Evolutionary conservation across 768 basidiomycete species (phyloP).

Genomic region (Crucibulum laeve): DNA sequence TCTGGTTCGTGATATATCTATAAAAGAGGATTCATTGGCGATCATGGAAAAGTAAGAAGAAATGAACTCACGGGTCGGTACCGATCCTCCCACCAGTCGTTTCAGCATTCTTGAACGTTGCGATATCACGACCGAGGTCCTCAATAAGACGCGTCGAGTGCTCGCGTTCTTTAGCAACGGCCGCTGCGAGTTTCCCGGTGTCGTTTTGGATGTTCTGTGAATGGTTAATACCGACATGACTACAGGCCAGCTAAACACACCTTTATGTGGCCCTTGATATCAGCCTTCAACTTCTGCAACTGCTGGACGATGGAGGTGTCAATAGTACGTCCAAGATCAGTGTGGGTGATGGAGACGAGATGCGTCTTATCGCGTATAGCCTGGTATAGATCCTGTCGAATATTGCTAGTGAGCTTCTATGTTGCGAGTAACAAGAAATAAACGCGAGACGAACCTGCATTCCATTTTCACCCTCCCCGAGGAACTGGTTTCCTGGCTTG

Average conservation of each 20-base stretch:
- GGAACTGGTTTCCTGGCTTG: neutral
- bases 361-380: neutral
- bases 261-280: slow-evolving; percentile 1
- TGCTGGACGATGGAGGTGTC: neutral
- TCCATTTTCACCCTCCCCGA: neutral
- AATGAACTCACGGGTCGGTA: slow-evolving; percentile 70
- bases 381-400: neutral
- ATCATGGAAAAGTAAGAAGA: neutral
- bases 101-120: slow-evolving; percentile 93
- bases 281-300: neutral
- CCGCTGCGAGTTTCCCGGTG: slow-evolving; percentile 86
- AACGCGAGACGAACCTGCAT: neutral
- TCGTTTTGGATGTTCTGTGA: slow-evolving; percentile 90
- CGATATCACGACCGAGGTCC: slow-evolving; percentile 82
- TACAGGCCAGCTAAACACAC: too few relatives aligned
- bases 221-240: too few relatives aligned
- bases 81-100: slow-evolving; percentile 75
- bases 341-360: neutral
- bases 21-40: neutral
- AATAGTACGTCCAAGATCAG: neutral
- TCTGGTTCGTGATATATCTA: slow-evolving; percentile 65
- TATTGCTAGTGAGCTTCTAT: too few relatives aligned
- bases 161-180: slow-evolving; percentile 92
- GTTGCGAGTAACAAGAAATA: too few relatives aligned
- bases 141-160: slow-evolving; percentile 79